Base-by-base conservation (phyloP, 2,329 filamentous ascomycete genomes). In the Fusarium euwallaceae region DNA sequence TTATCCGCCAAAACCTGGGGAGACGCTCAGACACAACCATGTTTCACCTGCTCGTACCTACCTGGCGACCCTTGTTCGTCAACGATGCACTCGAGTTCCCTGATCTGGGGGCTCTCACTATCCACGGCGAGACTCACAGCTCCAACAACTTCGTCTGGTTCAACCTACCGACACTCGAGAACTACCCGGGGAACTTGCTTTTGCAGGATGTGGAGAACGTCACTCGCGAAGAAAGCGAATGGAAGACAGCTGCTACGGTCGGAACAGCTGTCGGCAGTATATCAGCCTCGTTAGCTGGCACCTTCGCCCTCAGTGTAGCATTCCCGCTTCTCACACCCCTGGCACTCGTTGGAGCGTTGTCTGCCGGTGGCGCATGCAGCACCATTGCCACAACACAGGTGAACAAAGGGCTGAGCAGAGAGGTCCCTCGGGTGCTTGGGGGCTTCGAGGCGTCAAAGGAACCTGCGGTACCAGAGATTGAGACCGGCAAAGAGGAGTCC, bases 171-270 rank as follows among this genome's bases (percentile, higher is more conserved):
- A 74, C 61, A 6, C 29, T 55, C 10, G 68, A 75, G 4, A 43
- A 43, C 1, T 74, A 74, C 27, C 72, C 72, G 16, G 43, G 43
- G 2, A 69, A 65, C 22, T 37, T 74, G 27, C 37, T 72, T 14
- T 41, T 74, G 10, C 60, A 65, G 32, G 68, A 74, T 3, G 72
- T 74, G 5, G 72, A 70, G 16, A 74, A 74, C 16, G 62, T 56
- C 7, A 53, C 68, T 1, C 72, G 72, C 2, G 29, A 60, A 11
- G 72, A 74, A 4, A 74, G 72, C 9, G 64, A 68, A 10, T 74
- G 72, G 72, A 74, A 74, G 58, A 75, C 68, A 12, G 48, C 72
- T 5, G 72, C 72, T 0, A 75, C 72, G 32, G 72, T 72, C 32
- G 45, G 71, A 59, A 74, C 72, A 53, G 69, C 72, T 2, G 27